Base-by-base conservation (phyloP, 2,329 filamentous ascomycete genomes). In the Pseudopithomyces maydicus region DNA sequence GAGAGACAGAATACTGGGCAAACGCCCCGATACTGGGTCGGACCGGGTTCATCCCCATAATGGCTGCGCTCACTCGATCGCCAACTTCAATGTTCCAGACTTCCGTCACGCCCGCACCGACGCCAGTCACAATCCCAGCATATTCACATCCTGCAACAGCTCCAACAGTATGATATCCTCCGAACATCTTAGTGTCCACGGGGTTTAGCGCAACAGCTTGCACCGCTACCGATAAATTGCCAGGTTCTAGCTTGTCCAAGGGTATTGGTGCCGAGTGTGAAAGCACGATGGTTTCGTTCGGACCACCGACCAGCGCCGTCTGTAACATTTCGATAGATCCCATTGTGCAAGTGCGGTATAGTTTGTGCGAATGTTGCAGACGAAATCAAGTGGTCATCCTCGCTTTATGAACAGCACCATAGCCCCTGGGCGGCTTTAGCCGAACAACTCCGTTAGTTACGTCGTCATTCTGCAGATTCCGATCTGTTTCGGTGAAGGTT, bases 181-280 rank as follows among this genome's bases (percentile, higher is more conserved):
- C 57, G 1, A 46, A 50, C 65, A 67, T 69, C 51, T 70, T 69
- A 17, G 55, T 54, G 41, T 70, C 66, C 10, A 57, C 58, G 11
- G 67, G 65, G 39, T 70, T 70, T n/a, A 70, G 36, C 17, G 66
- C 55, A 39, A 68, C 58, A 12, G 65, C 66, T 15, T 10, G 38
- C 26, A 51, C 48, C n/a, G 36, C 48, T 32, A 56, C 41, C 22
- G 48, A 38, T 33, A 56, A 17, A 39, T 20, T 56, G 26, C 46
- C 54, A 19, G 20, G 38, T 51, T 56, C 54, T 12, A 56, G 46
- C n/a, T 23, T 26, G 29, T 33, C 19, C 52, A 33, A 36, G 44
- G 46, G 53, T 43, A 50, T 12, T 17, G 46, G 53, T 55, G 45
- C 46, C n/a, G 52, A 15, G 33, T 55, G 53, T 50, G 45, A 44